Evolutionary conservation across 352 stramenopile species (phyloP).

Genomic region (Poterioochromonas sp.): DNA sequence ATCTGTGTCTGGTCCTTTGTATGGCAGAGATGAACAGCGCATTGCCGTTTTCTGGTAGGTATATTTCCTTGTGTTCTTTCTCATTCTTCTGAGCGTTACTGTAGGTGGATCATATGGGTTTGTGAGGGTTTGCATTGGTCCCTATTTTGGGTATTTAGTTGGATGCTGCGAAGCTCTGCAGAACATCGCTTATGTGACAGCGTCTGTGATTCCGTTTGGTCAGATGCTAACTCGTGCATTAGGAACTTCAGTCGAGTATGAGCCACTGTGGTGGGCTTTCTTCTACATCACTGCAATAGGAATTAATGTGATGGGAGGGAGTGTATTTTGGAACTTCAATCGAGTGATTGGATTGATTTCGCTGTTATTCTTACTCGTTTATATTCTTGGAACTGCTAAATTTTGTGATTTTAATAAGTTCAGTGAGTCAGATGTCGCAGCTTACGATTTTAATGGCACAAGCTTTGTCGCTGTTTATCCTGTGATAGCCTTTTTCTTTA

Average conservation of each 20-base stretch:
- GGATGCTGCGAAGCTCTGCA: not conserved
- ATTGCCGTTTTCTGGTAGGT: not conserved
- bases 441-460: no score
- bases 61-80: not conserved
- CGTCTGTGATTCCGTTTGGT: not conserved
- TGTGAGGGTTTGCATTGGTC: not conserved
- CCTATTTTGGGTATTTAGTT: not conserved
- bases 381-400: not conserved
- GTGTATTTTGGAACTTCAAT: conserved; percentile 2
- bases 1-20: not conserved
- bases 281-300: not conserved
- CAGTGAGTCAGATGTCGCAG: no score
- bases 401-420: no score
- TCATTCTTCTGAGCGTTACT: not conserved
- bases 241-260: not conserved
- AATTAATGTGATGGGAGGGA: not conserved
- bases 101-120: not conserved
- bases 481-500: no score
- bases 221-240: not conserved
- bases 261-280: not conserved
- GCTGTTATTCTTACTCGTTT: not conserved
- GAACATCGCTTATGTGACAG: not conserved
- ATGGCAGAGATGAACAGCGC: not conserved
- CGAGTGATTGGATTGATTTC: not conserved
- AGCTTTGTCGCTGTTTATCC: no score